Evolutionary conservation across 306 rosid species (phyloP).

Genomic region (Morella rubra): DNA sequence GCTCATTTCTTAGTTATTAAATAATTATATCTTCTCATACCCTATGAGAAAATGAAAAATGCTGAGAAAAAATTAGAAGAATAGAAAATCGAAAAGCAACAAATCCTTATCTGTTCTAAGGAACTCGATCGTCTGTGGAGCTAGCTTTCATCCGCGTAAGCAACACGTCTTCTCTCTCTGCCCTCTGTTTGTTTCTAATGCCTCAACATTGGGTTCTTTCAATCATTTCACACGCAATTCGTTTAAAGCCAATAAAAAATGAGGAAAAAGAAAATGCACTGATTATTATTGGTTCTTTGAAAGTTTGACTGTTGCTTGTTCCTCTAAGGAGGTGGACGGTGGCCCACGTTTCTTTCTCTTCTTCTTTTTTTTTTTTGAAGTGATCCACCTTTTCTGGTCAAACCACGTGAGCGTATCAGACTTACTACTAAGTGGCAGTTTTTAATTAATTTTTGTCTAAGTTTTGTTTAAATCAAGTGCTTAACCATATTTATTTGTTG

Average conservation of each 20-base stretch:
- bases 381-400: conserved; percentile 37
- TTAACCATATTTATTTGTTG: not conserved
- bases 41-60: not conserved
- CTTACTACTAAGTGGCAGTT: conserved; percentile 7
- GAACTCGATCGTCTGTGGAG: too few species aligned
- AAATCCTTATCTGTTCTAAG: too few species aligned
- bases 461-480: not conserved
- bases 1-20: not conserved
- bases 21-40: not conserved
- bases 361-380: not conserved
- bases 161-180: conserved; percentile 20
- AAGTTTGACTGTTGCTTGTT: conserved; percentile 34
- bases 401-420: conserved; percentile 34
- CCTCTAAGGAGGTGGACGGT: conserved; percentile 33
- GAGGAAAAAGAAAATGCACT: not conserved
- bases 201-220: conserved; percentile 17
- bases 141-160: conserved; percentile 18
- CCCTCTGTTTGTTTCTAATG: conserved; percentile 6
- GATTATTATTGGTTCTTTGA: conserved; percentile 14
- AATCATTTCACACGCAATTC: conserved; percentile 28
- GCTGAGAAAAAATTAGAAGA: too few species aligned
- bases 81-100: too few species aligned
- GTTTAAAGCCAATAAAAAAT: not conserved
- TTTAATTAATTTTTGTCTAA: not conserved
- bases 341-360: not conserved